A percentile compares a stretch with the other conserved stretches of the same genome.
phyloP scores from a whole-genome alignment of 2,329 filamentous ascomycete genomes.

The Bisporella sp. region DNA sequence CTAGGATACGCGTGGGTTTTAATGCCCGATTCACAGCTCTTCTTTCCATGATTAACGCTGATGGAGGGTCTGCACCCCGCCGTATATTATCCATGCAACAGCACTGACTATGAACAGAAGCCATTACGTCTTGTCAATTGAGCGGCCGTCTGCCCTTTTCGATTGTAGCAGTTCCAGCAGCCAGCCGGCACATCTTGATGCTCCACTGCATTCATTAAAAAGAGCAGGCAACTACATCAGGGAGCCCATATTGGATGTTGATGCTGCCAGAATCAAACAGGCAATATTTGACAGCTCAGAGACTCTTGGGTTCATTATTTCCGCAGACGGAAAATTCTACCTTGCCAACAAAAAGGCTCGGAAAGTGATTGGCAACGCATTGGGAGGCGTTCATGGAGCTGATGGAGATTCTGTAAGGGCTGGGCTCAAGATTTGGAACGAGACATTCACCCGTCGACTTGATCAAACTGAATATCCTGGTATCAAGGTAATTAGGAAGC shows the following conservation, averaged over 20 bases:
- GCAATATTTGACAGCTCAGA: constrained; percentile 16
- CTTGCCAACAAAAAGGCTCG: constrained; percentile 12
- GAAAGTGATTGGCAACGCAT: constrained; percentile 9
- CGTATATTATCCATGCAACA: no score
- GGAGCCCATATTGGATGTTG: not conserved
- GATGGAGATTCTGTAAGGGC: constrained; percentile 6
- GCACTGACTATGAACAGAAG: no score
- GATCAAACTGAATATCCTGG: constrained; percentile 11
- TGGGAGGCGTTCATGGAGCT: constrained; percentile 12
- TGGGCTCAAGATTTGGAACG: constrained; percentile 15
- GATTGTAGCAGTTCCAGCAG: no score
- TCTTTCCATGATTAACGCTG: no score
- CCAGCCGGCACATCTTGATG: no score
- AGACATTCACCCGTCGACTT: constrained; percentile 8
- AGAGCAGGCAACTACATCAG: not conserved
- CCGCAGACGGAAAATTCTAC: constrained; percentile 15
- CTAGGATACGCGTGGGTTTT: not conserved
- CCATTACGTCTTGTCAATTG: no score
- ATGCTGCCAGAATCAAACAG: constrained; percentile 10
- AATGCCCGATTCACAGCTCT: no score
- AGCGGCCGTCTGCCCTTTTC: no score
- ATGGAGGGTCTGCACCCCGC: no score
- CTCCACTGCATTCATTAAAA: not conserved
- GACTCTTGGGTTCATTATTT: constrained; percentile 12
- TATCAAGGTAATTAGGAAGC: constrained; percentile 5